Conservation (phyloP, 1,284 basidiomycete genomes). For the Gomphus bonarii region DNA sequence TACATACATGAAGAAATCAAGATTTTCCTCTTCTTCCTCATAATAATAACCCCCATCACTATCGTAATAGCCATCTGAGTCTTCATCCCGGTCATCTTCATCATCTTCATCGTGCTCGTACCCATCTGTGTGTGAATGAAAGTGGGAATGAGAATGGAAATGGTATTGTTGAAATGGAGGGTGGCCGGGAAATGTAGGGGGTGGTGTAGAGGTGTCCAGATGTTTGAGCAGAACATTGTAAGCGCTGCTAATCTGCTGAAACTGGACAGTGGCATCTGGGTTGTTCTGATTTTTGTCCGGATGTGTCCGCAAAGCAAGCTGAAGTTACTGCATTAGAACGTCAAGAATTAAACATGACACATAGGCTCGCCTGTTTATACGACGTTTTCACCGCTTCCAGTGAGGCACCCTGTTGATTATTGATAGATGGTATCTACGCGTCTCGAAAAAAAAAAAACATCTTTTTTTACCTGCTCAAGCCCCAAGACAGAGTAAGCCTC, state of each 20-base stretch:
- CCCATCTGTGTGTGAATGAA: conserved; percentile 17
- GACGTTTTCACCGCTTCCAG: conserved; percentile 52
- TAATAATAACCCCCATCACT: conserved; percentile 21
- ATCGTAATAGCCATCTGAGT: conserved; percentile 16
- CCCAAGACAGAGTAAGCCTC: conserved; percentile 50
- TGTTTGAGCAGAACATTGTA: conserved; percentile 51
- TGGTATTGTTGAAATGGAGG: not conserved
- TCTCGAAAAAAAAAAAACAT: conserved; percentile 9
- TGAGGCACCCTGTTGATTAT: conserved; percentile 36
- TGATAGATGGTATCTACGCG: not conserved
- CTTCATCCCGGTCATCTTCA: conserved; percentile 13
- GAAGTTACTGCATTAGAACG: not conserved
- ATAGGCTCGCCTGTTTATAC: conserved; percentile 48
- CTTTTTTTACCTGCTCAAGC: conserved; percentile 38
- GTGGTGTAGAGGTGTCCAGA: conserved; percentile 29
- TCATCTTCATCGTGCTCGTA: conserved; percentile 23
- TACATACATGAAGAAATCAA: conserved; percentile 35
- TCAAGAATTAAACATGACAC: not conserved
- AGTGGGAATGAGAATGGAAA: conserved; percentile 16
- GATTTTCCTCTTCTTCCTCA: conserved; percentile 20
- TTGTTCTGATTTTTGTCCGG: conserved; percentile 65
- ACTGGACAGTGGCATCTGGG: conserved; percentile 51
- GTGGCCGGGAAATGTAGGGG: not conserved
- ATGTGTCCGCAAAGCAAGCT: conserved; percentile 58
- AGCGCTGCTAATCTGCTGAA: conserved; percentile 58